Evolutionary conservation across 805 yeast species (phyloP), one percentile per base, ranked within the genome.

Genomic region (Candida maris): DNA sequence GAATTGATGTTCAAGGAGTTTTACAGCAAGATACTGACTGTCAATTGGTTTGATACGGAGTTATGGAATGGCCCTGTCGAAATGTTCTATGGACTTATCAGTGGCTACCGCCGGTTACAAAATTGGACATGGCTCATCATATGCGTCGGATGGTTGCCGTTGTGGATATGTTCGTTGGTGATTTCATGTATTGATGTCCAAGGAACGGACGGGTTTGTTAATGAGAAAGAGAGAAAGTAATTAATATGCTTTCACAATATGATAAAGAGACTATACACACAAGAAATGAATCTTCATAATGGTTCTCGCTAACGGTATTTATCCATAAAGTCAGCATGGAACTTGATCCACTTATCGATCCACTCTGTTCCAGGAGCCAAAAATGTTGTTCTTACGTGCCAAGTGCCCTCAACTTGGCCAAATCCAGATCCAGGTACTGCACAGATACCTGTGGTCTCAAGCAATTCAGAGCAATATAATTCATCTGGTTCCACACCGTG

Each of bases 341-440:
- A 93, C 13, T 65, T 62, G 35, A 74, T 74, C 88, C 97, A 86
- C 30, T 69, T 63, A 14, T 75, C 71, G 48, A 88, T 85, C 87
- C 96, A 87, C 51, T 86, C 91, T 18, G 76, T 72, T 28, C 97
- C 97, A 12, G 97, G 97, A 10, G 98, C 95, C 54, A 93, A 71
- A 68, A 93, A 93, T 1, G 99, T 93, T 1, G 98, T 93, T 71
- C 99, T 81, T 52, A 93, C 73, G 58, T 93, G 99, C 66, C 72
- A 83, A 4, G 97, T 88, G 15, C 87, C 95, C 32, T 79, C 80
- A 32, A 71, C 82, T 65, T 93, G 98, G 21, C 97, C 97, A 53
- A 93, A 93, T 0, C 99, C 99, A 22, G 87, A 79, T 27, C 98
- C 99, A 20, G 99, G 97, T 44, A 93, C 95, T 29, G 95, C 86